Evolutionary conservation across 1,284 basidiomycete genomes (phyloP).

Genomic region (Apiotrichum sp.): DNA sequence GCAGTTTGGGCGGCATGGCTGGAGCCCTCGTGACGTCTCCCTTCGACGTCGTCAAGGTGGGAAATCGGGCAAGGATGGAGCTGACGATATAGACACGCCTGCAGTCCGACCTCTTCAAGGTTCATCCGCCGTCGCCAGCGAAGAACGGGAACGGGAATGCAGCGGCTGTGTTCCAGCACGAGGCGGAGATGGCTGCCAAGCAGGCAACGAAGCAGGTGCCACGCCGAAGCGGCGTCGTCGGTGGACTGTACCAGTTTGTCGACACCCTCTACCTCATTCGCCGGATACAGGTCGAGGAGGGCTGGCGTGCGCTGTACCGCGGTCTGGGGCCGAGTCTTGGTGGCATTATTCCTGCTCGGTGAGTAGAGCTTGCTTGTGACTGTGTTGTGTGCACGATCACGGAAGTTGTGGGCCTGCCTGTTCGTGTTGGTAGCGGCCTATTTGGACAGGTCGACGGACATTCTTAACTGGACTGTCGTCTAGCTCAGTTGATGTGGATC

Average conservation of each 20-base stretch:
- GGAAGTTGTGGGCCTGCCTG: too few relatives aligned
- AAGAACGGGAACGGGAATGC: constrained; percentile 4
- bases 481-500: too few relatives aligned
- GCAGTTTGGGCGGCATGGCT: constrained; percentile 90
- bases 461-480: too few relatives aligned
- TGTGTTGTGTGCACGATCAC: too few relatives aligned
- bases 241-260: constrained; percentile 83
- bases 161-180: constrained; percentile 13
- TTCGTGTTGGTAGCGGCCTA: too few relatives aligned
- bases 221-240: constrained; percentile 45
- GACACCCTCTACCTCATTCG: constrained; percentile 86
- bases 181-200: constrained; percentile 10
- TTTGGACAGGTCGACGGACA: too few relatives aligned
- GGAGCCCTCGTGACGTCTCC: constrained; percentile 95
- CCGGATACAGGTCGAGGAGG: constrained; percentile 85
- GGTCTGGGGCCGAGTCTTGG: constrained; percentile 91
- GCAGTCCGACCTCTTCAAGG: constrained; percentile 76
- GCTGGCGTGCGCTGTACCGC: constrained; percentile 83
- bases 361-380: constrained; percentile 8
- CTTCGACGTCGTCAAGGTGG: constrained; percentile 87
- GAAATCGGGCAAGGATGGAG: neutral
- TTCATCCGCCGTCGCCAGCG: neutral
- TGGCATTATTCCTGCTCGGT: constrained; percentile 88
- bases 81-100: constrained; percentile 62
- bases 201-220: constrained; percentile 12